Conservation (phyloP, 2,329 filamentous ascomycete species). For the Fusarium chuoi region DNA sequence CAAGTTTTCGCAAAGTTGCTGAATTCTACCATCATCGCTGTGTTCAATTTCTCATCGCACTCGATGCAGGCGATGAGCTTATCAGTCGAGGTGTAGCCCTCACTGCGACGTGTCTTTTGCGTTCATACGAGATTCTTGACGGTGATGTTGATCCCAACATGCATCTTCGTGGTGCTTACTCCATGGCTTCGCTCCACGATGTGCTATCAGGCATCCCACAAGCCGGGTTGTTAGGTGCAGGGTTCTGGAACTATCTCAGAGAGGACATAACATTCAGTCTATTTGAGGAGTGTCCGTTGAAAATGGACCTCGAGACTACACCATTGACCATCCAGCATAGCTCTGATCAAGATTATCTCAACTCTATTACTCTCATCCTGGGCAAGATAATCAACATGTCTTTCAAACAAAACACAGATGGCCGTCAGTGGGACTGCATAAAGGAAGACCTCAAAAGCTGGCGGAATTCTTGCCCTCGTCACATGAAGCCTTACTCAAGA, state of each 20-base stretch:
- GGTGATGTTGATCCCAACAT: slow-evolving; percentile 55
- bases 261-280: slow-evolving; percentile 66
- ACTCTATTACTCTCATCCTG: slow-evolving; percentile 55
- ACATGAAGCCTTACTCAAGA: slow-evolving; percentile 47
- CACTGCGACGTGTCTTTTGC: slow-evolving; percentile 58
- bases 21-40: slow-evolving; percentile 55
- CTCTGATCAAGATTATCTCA: slow-evolving; percentile 46
- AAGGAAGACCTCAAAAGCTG: slow-evolving; percentile 44
- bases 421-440: slow-evolving; percentile 35
- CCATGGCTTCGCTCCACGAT: slow-evolving; percentile 50
- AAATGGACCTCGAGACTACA: slow-evolving; percentile 50
- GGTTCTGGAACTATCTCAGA: slow-evolving; percentile 63
- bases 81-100: slow-evolving; percentile 54
- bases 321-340: slow-evolving; percentile 24
- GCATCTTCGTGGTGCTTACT: slow-evolving; percentile 59
- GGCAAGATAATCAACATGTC: slow-evolving; percentile 56
- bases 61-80: slow-evolving; percentile 47
- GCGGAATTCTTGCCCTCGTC: slow-evolving; percentile 45
- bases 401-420: slow-evolving; percentile 38
- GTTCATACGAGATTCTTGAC: slow-evolving; percentile 60
- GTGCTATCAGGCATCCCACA: slow-evolving; percentile 35
- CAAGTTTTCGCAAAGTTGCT: slow-evolving; percentile 43
- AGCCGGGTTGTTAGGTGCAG: slow-evolving; percentile 50
- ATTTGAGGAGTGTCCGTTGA: slow-evolving; percentile 54
- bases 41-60: slow-evolving; percentile 51